Percentiles rank a stretch among this genome's conserved stretches.
These are phyloP conservation scores for Solanum arcanum DNA, from an alignment of 257 asterid genomes.

Conservation along the genomic window DNA sequence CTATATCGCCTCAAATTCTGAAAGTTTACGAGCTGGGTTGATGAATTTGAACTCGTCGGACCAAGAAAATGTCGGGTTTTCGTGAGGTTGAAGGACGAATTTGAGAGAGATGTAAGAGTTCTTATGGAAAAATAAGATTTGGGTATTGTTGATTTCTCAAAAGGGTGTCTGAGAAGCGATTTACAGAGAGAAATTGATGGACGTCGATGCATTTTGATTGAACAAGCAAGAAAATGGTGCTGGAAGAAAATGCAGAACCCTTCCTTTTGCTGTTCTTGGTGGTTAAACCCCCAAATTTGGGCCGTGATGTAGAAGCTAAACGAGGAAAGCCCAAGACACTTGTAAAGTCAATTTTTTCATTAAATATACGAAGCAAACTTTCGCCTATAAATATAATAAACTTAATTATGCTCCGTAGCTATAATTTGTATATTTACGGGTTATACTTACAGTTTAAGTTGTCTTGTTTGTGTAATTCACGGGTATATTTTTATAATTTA, in stretches of 20 bases:
- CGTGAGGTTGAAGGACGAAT: slow-evolving; percentile 1
- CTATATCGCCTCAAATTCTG: slow-evolving; percentile 37
- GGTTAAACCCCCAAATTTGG: not conserved
- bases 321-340: not conserved
- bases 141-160: slow-evolving; percentile 15
- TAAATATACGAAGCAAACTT: no score
- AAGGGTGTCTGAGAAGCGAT: slow-evolving; percentile 20
- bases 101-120: slow-evolving; percentile 7
- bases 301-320: not conserved
- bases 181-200: slow-evolving; percentile 23
- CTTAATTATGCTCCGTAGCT: no score
- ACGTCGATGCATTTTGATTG: slow-evolving; percentile 44
- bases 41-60: slow-evolving; percentile 11
- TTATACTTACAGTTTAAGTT: no score
- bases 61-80: slow-evolving; percentile 11
- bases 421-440: no score
- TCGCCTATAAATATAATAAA: no score
- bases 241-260: not conserved
- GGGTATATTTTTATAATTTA: no score
- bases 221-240: not conserved
- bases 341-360: not conserved
- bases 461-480: rapidly evolving
- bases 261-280: not conserved
- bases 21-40: slow-evolving; percentile 10
- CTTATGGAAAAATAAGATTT: slow-evolving; percentile 12